Percentiles rank a stretch among this genome's conserved stretches.
These are phyloP conservation scores for Dipodascus geniculatus DNA, from an alignment of 805 yeast genomes.

Conservation along the genomic window DNA sequence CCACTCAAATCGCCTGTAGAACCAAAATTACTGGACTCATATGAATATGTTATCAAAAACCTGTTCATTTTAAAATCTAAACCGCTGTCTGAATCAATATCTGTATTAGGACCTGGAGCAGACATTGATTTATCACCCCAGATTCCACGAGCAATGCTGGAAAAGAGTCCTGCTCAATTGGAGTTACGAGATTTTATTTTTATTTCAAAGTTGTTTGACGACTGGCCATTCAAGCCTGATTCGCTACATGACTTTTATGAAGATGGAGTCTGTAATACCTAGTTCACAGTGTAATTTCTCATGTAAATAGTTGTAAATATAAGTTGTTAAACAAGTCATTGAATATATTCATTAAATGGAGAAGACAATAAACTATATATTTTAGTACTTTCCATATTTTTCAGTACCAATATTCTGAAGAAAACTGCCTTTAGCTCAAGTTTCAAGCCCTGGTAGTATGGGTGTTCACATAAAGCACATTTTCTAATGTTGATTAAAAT, in stretches of 20 bases:
- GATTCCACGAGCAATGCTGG: slow-evolving; percentile 28
- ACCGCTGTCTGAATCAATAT: slow-evolving; percentile 36
- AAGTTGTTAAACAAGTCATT: no score
- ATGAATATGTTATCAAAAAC: slow-evolving; percentile 58
- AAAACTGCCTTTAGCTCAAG: no score
- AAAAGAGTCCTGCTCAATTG: slow-evolving; percentile 37
- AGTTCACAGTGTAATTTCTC: no score
- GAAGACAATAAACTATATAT: no score
- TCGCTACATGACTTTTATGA: slow-evolving; percentile 33
- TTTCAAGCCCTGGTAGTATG: no score
- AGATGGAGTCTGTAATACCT: slow-evolving; percentile 10
- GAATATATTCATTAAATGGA: no score
- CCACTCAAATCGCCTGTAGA: slow-evolving; percentile 33
- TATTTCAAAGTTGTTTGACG: slow-evolving; percentile 40
- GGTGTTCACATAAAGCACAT: no score
- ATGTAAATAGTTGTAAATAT: no score
- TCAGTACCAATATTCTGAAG: no score
- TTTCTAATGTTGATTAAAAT: no score
- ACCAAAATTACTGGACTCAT: slow-evolving; percentile 35
- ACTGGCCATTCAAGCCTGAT: slow-evolving; percentile 85
- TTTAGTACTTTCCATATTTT: no score
- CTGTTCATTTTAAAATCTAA: slow-evolving; percentile 38
- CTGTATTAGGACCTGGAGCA: slow-evolving; percentile 75
- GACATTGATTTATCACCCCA: slow-evolving; percentile 25
- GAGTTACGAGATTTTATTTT: slow-evolving; percentile 41